Evolutionary conservation across 2,329 filamentous ascomycete species (phyloP), one percentile per base, ranked within the genome.

Genomic region (Stagonosporopsis vannaccii): DNA sequence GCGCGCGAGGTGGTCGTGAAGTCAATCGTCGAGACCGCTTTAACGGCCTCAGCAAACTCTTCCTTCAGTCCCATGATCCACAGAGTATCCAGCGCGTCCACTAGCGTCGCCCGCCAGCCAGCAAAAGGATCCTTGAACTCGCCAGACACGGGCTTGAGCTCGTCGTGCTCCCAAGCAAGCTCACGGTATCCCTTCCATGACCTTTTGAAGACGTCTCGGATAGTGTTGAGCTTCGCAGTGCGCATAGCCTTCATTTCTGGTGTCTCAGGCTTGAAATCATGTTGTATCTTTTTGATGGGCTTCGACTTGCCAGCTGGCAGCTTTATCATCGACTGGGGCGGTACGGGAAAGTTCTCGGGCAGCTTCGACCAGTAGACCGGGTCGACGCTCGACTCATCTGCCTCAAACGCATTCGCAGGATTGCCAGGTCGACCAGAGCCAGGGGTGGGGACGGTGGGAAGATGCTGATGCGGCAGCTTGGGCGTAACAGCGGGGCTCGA

Each of bases 41-140:
- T 76, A 3, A 88, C 84, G 2, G 88, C 87, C 61, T 84, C 80
- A 28, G 85, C 80, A 66, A 91, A 91, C 55, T 91, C 88, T 0
- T 84, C 78, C 59, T 81, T 82, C 68, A 90, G 63, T 4, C 83
- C 88, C 84, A 91, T 87, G 61, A 91, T 88, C 87, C 88, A 90
- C 13, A 91, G 78, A n/a, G 86, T 86, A 69, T 91, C 89, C 48
- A 90, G 78, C 2, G 85, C 54, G 78, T 97, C 92, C 5, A 97
- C 90, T 58, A 97, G 74, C 0, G 92, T 96, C 15, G 92, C 92
- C 17, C 90, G 90, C 92, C 92, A 97, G 45, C 90, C 91, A 71
- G 92, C 94, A 75, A 98, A 98, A 0, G 92, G 91, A 70, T 97
- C 90, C 17, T 86, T 85, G 61, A 81, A 86, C 13, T 78, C 79